Base-by-base conservation (phyloP, 192 early-diverging fungal genomes). In the Rhizophlyctis rosea region DNA sequence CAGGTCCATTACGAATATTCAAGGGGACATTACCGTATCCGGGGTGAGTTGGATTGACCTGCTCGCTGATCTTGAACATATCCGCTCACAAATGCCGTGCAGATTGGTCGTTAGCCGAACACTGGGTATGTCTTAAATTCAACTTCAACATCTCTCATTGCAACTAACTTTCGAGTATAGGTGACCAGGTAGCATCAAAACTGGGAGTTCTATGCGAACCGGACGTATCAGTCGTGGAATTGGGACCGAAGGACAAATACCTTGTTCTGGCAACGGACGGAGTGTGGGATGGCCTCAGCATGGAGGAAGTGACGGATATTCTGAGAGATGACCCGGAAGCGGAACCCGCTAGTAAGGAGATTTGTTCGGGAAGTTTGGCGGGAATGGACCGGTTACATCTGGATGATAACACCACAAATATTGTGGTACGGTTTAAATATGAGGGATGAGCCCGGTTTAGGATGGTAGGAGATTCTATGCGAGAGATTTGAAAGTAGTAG, bases 11-110 rank as follows among this genome's bases (percentile, higher is more conserved):
- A n/a, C 70, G 81, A 25, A 73, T 83, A 23, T 83, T 76, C 61
- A 83, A 83, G 54, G 81, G 81, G n/a, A 68, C 67, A 7, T 55
- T 83, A 18, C 81, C 81, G 35, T 83, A 83, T 59, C 81, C 81
- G 50, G 81, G 75, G 76, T 80, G 51, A 51, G 67, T 54, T n/a
- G n/a, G n/a, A n/a, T n/a, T n/a, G n/a, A n/a, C n/a, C n/a, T n/a
- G n/a, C n/a, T n/a, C n/a, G n/a, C n/a, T n/a, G n/a, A n/a, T n/a
- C n/a, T n/a, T n/a, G n/a, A n/a, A n/a, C n/a, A n/a, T n/a, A n/a
- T 31, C 34, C 50, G 58, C 33, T 31, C 24, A 53, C 34, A 27
- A 14, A 21, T 36, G 25, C 31, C 13, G 4, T 50, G 3, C 52
- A 78, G 79, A 44, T 55, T 81, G 3, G 73, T 78, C 3, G 77